phyloP scores from a whole-genome alignment of 1,284 basidiomycete genomes.

The Nidula niveotomentosa region DNA sequence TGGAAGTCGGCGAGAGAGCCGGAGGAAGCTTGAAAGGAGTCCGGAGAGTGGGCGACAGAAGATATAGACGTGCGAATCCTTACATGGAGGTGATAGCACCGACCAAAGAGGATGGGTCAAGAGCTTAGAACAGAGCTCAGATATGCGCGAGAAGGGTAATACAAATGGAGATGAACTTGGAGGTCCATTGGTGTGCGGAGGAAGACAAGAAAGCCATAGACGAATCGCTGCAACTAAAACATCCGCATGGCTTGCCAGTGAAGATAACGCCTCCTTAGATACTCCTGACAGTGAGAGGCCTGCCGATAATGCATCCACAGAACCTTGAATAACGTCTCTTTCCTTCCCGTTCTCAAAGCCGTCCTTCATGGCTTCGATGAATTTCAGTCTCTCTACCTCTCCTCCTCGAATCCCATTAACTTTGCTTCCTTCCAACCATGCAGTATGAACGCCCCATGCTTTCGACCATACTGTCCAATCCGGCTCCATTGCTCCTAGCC shows the following conservation, averaged over 20 bases:
- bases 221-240: slow-evolving; percentile 52
- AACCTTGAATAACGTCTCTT: slow-evolving; percentile 31
- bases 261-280: slow-evolving; percentile 1
- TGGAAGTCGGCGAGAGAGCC: slow-evolving; percentile 54
- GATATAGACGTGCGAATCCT: slow-evolving; percentile 26
- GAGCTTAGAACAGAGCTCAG: slow-evolving; percentile 47
- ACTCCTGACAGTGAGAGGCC: slow-evolving; percentile 15
- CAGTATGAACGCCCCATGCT: slow-evolving; percentile 57
- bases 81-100: slow-evolving; percentile 15
- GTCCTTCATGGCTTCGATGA: slow-evolving; percentile 29
- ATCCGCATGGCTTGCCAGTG: slow-evolving; percentile 29
- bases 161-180: slow-evolving; percentile 34
- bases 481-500: slow-evolving; percentile 21
- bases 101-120: slow-evolving; percentile 51
- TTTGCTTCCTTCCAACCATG: slow-evolving; percentile 74
- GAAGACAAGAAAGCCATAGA: slow-evolving; percentile 59
- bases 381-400: slow-evolving; percentile 52
- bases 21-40: slow-evolving; percentile 54
- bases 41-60: slow-evolving; percentile 51
- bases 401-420: slow-evolving; percentile 73
- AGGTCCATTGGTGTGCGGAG: slow-evolving; percentile 20
- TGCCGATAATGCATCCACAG: slow-evolving; percentile 31
- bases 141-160: slow-evolving; percentile 56
- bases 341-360: slow-evolving; percentile 44
- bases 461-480: slow-evolving; percentile 41